Conservation (phyloP, 345 rosid genomes). For the Zanthoxylum bungeanum region DNA sequence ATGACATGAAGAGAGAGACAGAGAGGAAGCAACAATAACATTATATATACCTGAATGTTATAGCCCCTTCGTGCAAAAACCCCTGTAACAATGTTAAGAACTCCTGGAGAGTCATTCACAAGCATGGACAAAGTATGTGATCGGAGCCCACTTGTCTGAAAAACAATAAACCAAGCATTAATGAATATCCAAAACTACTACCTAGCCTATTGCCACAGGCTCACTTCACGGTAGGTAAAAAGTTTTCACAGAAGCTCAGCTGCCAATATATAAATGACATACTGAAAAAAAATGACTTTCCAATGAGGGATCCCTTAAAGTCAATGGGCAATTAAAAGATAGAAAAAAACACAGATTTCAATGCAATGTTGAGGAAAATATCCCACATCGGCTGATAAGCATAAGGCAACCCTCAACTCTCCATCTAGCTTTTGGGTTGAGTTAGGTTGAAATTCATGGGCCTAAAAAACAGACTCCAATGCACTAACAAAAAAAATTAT, state of each 20-base stretch:
- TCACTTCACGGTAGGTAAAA: background rate
- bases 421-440: too few relatives aligned
- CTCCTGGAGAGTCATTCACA: slow-evolving; percentile 62
- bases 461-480: too few relatives aligned
- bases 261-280: background rate
- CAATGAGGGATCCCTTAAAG: too few relatives aligned
- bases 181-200: background rate
- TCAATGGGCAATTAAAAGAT: too few relatives aligned
- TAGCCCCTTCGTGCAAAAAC: slow-evolving; percentile 77
- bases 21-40: slow-evolving; percentile 3
- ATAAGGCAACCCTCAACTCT: too few relatives aligned
- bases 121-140: slow-evolving; percentile 69
- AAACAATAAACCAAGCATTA: slow-evolving; percentile 8
- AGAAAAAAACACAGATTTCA: too few relatives aligned
- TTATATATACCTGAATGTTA: slow-evolving; percentile 53
- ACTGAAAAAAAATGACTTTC: too few relatives aligned
- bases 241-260: background rate
- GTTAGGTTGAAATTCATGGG: too few relatives aligned
- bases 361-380: too few relatives aligned
- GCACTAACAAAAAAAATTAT: too few relatives aligned
- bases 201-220: background rate
- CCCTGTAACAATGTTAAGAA: slow-evolving; percentile 65
- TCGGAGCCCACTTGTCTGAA: slow-evolving; percentile 58
- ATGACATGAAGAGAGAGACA: slow-evolving; percentile 3
- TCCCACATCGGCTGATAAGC: too few relatives aligned